These are phyloP conservation scores for Hypoxylon sp. DNA, from an alignment of 2,329 filamentous ascomycete species.

Conservation along the genomic window DNA sequence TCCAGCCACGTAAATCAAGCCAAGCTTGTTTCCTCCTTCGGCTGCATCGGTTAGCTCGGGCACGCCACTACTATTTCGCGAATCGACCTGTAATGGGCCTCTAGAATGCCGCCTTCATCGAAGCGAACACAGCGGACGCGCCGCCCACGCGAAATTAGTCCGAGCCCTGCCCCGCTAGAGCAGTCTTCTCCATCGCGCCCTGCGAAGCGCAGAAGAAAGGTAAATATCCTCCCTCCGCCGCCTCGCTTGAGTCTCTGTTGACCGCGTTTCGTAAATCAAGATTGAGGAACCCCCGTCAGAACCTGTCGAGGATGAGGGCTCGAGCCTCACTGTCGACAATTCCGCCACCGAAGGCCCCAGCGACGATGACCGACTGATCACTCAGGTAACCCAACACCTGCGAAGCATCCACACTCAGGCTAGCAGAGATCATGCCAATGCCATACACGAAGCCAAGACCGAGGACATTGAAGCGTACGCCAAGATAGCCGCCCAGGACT, in stretches of 20 bases:
- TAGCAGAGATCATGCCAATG: slow-evolving; percentile 72
- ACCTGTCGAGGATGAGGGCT: slow-evolving; percentile 61
- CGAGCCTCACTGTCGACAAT: slow-evolving; percentile 59
- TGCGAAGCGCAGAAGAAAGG: slow-evolving; percentile 75
- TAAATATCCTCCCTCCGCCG: slow-evolving; percentile 50
- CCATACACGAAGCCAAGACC: slow-evolving; percentile 71
- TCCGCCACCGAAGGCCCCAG: slow-evolving; percentile 54
- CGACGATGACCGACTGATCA: slow-evolving; percentile 69
- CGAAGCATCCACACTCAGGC: slow-evolving; percentile 66
- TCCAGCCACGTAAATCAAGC: background rate
- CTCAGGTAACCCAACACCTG: slow-evolving; percentile 67
- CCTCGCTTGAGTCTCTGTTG: slow-evolving; percentile 36
- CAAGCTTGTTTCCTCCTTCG: background rate
- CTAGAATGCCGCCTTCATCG: slow-evolving; percentile 56
- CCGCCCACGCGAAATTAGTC: slow-evolving; percentile 52
- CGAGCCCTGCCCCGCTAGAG: slow-evolving; percentile 55
- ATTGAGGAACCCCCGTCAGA: slow-evolving; percentile 60
- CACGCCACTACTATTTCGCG: background rate
- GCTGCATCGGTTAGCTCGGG: background rate
- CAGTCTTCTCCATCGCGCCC: slow-evolving; percentile 72
- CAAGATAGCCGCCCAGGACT: slow-evolving; percentile 84
- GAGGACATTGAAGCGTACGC: slow-evolving; percentile 80
- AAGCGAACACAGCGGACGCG: slow-evolving; percentile 56
- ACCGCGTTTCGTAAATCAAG: slow-evolving; percentile 48
- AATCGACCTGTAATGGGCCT: slow-evolving; percentile 43